A percentile compares a stretch with the other conserved stretches of the same genome.
Evolutionary conservation across 2,329 filamentous ascomycete genomes (phyloP).

Genomic region (Calonectria pteridis): DNA sequence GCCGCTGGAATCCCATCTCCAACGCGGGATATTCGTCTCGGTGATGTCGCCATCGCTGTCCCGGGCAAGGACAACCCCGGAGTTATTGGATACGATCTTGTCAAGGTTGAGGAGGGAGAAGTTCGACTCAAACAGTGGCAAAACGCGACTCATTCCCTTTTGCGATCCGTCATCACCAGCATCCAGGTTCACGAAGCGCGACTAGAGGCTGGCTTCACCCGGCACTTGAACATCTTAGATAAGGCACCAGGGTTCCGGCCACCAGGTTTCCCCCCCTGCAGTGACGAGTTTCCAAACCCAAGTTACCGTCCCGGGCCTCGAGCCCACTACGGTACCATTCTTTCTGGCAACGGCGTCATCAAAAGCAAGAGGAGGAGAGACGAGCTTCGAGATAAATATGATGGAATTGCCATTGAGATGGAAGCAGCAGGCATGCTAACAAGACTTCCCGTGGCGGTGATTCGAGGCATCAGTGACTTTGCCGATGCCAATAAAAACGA

Average conservation of each 20-base stretch:
- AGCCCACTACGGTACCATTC: conserved; percentile 4
- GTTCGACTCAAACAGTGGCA: conserved; percentile 11
- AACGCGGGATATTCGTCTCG: conserved; percentile 9
- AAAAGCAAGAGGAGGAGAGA: neutral
- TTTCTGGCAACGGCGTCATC: conserved; percentile 12
- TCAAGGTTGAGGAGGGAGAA: conserved; percentile 5
- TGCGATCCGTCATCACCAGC: conserved; percentile 10
- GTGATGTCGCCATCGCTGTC: conserved; percentile 9
- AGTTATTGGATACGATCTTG: conserved; percentile 7
- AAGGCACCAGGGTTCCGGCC: neutral
- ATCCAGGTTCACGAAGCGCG: neutral
- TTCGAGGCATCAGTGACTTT: conserved; percentile 11
- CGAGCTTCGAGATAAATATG: conserved; percentile 3
- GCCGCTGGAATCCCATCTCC: conserved; percentile 8
- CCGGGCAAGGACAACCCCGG: conserved; percentile 2
- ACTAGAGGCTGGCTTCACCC: neutral
- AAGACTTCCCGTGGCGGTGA: conserved; percentile 1
- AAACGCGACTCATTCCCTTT: conserved; percentile 3
- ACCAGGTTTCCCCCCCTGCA: neutral
- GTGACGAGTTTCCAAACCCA: neutral
- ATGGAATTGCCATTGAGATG: conserved; percentile 11
- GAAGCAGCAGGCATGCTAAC: conserved; percentile 13
- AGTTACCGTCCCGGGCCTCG: neutral
- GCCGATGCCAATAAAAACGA: conserved; percentile 12
- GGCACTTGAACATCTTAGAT: neutral